Base-by-base conservation (phyloP, 2,329 filamentous ascomycete species). In the Verruconis gallopava region DNA sequence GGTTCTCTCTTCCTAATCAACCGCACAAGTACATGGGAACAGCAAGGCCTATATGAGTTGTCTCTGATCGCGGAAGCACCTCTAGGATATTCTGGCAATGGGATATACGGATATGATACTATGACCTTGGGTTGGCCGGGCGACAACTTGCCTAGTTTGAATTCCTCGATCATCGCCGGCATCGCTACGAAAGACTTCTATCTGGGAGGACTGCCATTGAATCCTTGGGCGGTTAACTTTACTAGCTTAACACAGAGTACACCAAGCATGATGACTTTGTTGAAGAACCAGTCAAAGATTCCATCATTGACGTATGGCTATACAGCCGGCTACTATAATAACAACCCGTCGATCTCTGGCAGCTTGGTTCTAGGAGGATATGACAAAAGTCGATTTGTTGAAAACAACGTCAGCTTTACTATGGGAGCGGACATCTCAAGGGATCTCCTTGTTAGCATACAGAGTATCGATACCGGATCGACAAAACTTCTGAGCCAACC, bases 401-500 rank as follows among this genome's bases (percentile, higher is more conserved):
- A 44, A 1, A 51, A 49, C 37, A 40, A 48, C 12, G 36, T 53
- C 20, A 21, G 42, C 37, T 50, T 53, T 33, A 12, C 33, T 3
- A 45, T 53, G 22, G 43, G 38, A 4, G 30, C 22, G 1, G 43
- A 47, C 20, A 47, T 47, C 13, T 48, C 47, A 5, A 44, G 50
- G 20, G 50, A 52, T 39, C 44, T 52, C n/a, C 42, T 49, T 3
- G 44, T 51, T 19, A 48, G 20, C 4, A 21, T 45, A 12, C 43
- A 41, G 22, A 25, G 19, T 14, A 45, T 45, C 21, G 30, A n/a
- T 21, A 42, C 40, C 44, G 47, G 53, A 41, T 2, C 56, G 57
- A 11, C 50, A 51, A 11, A 51, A 57, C 19, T 59, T 61, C 20
- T 51, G 48, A 61, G 11, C 55, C 67, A 53, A 33, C 52, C 55